phyloP scores from a whole-genome alignment of 2,329 filamentous ascomycete species.

The Fulvia fulva region DNA sequence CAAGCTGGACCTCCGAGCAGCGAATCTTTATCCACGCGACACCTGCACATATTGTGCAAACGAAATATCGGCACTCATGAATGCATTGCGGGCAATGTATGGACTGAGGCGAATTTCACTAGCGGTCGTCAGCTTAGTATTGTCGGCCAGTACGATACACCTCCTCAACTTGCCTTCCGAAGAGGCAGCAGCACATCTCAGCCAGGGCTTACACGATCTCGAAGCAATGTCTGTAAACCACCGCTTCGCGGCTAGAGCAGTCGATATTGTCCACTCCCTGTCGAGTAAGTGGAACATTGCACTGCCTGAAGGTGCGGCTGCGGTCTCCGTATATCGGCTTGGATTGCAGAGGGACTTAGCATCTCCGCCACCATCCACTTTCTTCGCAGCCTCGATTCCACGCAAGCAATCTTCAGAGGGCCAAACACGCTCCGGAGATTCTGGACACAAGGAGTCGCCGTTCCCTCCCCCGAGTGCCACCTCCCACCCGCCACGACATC shows the following conservation, averaged over 20 bases:
- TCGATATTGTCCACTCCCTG: slow-evolving; percentile 42
- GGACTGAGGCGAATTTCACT: slow-evolving; percentile 40
- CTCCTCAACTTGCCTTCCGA: slow-evolving; percentile 42
- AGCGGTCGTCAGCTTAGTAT: slow-evolving; percentile 38
- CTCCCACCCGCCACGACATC: slow-evolving; percentile 1
- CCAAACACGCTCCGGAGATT: slow-evolving; percentile 21
- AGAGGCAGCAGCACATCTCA: slow-evolving; percentile 36
- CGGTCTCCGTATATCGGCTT: slow-evolving; percentile 27
- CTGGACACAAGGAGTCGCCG: slow-evolving; percentile 18
- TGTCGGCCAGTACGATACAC: slow-evolving; percentile 44
- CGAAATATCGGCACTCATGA: slow-evolving; percentile 41
- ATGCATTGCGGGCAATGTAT: slow-evolving; percentile 43
- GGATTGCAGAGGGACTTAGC: slow-evolving; percentile 8
- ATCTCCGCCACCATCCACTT: slow-evolving; percentile 26
- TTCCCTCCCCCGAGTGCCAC: slow-evolving; percentile 20
- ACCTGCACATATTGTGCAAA: slow-evolving; percentile 56
- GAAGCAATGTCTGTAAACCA: slow-evolving; percentile 43
- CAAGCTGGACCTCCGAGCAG: slow-evolving; percentile 56
- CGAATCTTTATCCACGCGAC: slow-evolving; percentile 60
- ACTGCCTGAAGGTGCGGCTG: slow-evolving; percentile 37
- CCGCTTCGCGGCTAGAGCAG: slow-evolving; percentile 40
- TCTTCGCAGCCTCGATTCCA: slow-evolving; percentile 31
- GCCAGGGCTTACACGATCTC: slow-evolving; percentile 41
- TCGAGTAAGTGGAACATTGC: slow-evolving; percentile 43
- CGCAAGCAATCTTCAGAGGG: slow-evolving; percentile 24